These are phyloP conservation scores for Zalaria sp. DNA, from an alignment of 2,329 filamentous ascomycete species.

Conservation along the genomic window DNA sequence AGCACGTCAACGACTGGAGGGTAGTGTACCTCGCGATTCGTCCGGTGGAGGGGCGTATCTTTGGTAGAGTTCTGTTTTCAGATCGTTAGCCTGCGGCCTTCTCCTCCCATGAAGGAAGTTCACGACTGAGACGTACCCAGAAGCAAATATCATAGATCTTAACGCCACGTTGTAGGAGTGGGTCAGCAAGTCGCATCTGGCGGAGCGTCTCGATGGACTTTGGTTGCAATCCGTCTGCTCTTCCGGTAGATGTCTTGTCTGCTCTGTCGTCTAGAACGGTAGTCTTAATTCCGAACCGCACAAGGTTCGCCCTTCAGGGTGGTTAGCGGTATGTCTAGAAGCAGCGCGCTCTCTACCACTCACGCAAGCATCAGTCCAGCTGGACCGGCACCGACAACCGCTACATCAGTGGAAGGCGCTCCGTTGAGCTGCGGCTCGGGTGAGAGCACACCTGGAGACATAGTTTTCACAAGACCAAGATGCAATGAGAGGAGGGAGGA, in stretches of 20 bases:
- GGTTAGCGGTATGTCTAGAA: not conserved
- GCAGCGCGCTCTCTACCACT: slow-evolving; percentile 5
- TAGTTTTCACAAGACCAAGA: not conserved
- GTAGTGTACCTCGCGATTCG: slow-evolving; percentile 55
- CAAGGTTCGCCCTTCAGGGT: slow-evolving; percentile 36
- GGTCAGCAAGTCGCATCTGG: slow-evolving; percentile 59
- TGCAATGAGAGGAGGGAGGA: not conserved
- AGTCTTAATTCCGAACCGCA: slow-evolving; percentile 51
- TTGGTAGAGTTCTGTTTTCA: slow-evolving; percentile 18
- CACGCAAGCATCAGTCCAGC: slow-evolving; percentile 29
- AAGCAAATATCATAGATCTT: slow-evolving; percentile 63
- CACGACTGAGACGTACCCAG: slow-evolving; percentile 37
- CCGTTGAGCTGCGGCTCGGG: not conserved
- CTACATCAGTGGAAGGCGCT: slow-evolving; percentile 5
- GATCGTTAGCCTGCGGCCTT: too few species aligned
- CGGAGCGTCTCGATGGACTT: slow-evolving; percentile 67
- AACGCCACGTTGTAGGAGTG: slow-evolving; percentile 51
- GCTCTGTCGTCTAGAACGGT: slow-evolving; percentile 54
- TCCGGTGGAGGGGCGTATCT: slow-evolving; percentile 37
- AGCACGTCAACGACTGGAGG: slow-evolving; percentile 37
- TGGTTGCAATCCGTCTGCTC: slow-evolving; percentile 60
- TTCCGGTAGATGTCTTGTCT: slow-evolving; percentile 52
- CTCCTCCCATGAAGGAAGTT: too few species aligned
- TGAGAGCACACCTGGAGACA: slow-evolving; percentile 1
- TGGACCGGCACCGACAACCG: slow-evolving; percentile 27